These are phyloP conservation scores for Collybiopsis confluens DNA, from an alignment of 768 basidiomycete genomes.

Conservation along the genomic window DNA sequence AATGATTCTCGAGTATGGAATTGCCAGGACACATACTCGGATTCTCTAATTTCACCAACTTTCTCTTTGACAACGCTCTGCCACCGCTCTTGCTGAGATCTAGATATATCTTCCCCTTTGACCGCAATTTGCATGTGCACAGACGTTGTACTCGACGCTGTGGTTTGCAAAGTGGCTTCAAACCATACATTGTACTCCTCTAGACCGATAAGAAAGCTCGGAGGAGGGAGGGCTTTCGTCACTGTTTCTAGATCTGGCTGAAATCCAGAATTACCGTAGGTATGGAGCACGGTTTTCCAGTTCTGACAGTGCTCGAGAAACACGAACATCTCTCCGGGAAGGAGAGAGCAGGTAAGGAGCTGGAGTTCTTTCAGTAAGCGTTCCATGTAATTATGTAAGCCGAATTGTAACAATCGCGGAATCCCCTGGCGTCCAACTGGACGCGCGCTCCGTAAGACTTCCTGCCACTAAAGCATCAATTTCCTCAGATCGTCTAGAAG, in stretches of 20 bases:
- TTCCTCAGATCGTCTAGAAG: too few relatives aligned
- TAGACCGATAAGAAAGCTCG: constrained; percentile 1
- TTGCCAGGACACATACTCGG: constrained; percentile 24
- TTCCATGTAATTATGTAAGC: neutral
- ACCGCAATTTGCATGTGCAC: constrained; percentile 30
- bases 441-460: too few relatives aligned
- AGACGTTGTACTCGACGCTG: constrained; percentile 8
- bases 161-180: constrained; percentile 23
- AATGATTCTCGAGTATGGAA: constrained; percentile 3
- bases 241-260: constrained; percentile 7
- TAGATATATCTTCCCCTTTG: constrained; percentile 42
- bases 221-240: constrained; percentile 1
- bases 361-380: constrained; percentile 45
- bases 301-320: constrained; percentile 37
- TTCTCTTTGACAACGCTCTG: constrained; percentile 34
- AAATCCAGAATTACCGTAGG: neutral
- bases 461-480: too few relatives aligned
- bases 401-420: too few relatives aligned
- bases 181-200: constrained; percentile 19
- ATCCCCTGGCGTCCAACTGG: too few relatives aligned
- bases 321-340: constrained; percentile 51
- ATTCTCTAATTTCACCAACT: constrained; percentile 27
- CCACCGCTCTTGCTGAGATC: constrained; percentile 49
- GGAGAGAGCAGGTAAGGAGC: constrained; percentile 56
- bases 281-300: constrained; percentile 20